Base-by-base conservation (phyloP, 2,329 filamentous ascomycete genomes). In the Pestalotiopsis sp. region DNA sequence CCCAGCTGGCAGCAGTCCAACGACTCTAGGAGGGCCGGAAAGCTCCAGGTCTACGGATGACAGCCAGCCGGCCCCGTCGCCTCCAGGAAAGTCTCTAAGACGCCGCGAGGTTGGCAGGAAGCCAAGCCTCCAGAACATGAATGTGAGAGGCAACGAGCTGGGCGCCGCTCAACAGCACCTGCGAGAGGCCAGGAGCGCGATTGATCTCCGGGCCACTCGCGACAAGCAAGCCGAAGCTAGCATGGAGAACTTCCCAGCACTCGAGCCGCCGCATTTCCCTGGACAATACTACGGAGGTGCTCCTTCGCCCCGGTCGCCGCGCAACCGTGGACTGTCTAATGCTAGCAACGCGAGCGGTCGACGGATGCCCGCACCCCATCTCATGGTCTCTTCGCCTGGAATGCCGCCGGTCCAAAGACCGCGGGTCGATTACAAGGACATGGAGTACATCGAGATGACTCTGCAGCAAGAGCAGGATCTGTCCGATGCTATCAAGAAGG, bases 401-500 rank as follows among this genome's bases (percentile, higher is more conserved):
- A 20, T 20, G 7, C 12, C 27, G n/a, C 25, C 59, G 11, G 31
- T 20, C 5, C 31, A 27, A 27, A 36, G 27, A 20, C 31, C 13
- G 27, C 61, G 31, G 9, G 63, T 56, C 13, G 45, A 56, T 2
- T 66, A 66, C 45, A 56, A 57, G 31, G 63, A 66, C 45, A 27
- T 27, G 45, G 66, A 56, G 27, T 27, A 59, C 17, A 14, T 52
- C 7, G n/a, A 45, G 41, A 40, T 70, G 38, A 63, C 67, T 7
- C 65, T 38, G 1, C 36, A 56, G 2, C 52, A 71, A 25, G 52
- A 69, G 40, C 27, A 49, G 13, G 49, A 31, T 6, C 13, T 71
- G 17, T 27, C 41, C 11, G 41, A 36, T 2, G 75, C 80, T 4
- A 79, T 80, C 58, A 66, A 59, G 12, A 58, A 49, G 38, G 52